phyloP scores from a whole-genome alignment of 2,329 filamentous ascomycete species.

The Grosmannia clavigera region DNA sequence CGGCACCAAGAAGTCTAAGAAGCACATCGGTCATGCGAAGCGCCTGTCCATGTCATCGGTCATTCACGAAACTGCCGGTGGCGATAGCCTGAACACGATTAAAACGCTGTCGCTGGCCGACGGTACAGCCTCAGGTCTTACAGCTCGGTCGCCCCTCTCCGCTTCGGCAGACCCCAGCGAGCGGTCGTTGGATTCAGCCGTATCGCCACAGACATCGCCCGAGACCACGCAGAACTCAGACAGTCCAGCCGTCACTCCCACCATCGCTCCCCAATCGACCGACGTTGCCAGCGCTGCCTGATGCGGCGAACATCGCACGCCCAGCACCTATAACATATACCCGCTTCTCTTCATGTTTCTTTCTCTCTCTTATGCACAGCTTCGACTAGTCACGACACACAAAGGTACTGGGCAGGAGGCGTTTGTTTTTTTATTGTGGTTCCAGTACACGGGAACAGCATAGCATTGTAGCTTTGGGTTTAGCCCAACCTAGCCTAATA shows the following conservation, averaged over 20 bases:
- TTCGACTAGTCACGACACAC: background rate
- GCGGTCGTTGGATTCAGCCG: background rate
- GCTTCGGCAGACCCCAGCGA: background rate
- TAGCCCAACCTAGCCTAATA: no score
- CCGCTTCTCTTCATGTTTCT: background rate
- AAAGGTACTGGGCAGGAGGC: background rate
- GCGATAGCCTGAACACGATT: constrained; percentile 2
- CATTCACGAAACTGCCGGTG: background rate
- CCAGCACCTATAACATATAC: background rate
- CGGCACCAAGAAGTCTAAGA: constrained; percentile 11
- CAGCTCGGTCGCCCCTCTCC: background rate
- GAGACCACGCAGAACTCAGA: background rate
- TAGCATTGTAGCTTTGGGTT: background rate
- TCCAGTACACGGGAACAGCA: background rate
- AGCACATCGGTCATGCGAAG: constrained; percentile 1
- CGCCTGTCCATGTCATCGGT: background rate
- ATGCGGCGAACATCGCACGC: background rate
- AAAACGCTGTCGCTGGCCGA: constrained; percentile 1
- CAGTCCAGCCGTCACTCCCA: background rate
- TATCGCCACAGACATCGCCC: background rate
- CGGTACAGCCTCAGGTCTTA: background rate
- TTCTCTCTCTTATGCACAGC: no score
- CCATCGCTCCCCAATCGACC: background rate
- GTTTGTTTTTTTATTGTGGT: background rate
- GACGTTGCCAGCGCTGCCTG: background rate